Conservation (phyloP, 805 yeast genomes). For the Wickerhamiella azymoides region DNA sequence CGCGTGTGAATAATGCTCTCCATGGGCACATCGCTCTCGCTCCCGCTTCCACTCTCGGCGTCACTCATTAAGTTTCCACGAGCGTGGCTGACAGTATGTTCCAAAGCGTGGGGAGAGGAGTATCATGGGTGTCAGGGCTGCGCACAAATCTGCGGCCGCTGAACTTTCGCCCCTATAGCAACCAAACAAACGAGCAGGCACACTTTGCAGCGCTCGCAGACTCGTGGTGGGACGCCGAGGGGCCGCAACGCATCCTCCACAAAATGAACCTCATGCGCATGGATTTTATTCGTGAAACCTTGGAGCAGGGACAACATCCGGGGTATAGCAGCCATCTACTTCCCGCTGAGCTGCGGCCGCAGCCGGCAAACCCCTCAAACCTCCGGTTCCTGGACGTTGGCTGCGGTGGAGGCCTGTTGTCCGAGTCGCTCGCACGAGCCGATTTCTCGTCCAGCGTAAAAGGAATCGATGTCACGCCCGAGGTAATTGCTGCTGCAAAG, state of each 20-base stretch:
- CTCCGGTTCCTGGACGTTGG: slow-evolving; percentile 72
- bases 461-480: slow-evolving; percentile 78
- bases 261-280: slow-evolving; percentile 83
- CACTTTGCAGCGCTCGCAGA: slow-evolving; percentile 81
- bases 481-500: slow-evolving; percentile 68
- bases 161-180: slow-evolving; percentile 9
- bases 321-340: slow-evolving; percentile 59
- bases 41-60: no score
- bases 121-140: no score
- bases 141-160: no score
- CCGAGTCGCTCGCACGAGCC: slow-evolving; percentile 76
- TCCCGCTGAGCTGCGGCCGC: slow-evolving; percentile 30
- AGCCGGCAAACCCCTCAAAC: slow-evolving; percentile 28
- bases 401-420: slow-evolving; percentile 94
- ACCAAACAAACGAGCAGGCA: slow-evolving; percentile 35
- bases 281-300: slow-evolving; percentile 65
- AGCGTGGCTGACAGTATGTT: no score
- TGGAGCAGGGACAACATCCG: slow-evolving; percentile 34
- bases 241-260: slow-evolving; percentile 86
- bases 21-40: neutral
- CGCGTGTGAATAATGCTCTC: slow-evolving; percentile 30
- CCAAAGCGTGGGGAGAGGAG: no score
- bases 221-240: slow-evolving; percentile 97
- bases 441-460: slow-evolving; percentile 43
- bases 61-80: no score